Evolutionary conservation across 78 protist genomes (phyloP).

Genomic region (Anaeramoeba flamelloides): DNA sequence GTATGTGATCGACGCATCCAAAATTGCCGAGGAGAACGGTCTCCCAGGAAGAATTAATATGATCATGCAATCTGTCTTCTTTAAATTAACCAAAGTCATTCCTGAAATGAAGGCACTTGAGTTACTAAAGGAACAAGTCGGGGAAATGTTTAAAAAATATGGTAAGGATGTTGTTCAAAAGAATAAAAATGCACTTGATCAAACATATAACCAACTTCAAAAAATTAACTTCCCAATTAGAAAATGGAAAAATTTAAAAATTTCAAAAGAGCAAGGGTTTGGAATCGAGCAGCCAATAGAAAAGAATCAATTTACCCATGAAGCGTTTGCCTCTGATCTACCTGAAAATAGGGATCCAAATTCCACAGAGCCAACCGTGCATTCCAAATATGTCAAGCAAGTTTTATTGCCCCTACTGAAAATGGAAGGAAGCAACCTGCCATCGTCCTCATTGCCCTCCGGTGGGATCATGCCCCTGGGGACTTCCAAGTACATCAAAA

Average conservation of each 20-base stretch:
- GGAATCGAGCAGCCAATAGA: too few species aligned
- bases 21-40: conserved; percentile 25
- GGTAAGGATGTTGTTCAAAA: conserved; percentile 35
- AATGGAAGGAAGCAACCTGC: background rate
- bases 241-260: too few species aligned
- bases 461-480: background rate
- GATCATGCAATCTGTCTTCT: conserved; percentile 52
- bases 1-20: conserved; percentile 39
- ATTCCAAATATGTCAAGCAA: background rate
- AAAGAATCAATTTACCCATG: too few species aligned
- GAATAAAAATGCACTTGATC: conserved; percentile 31
- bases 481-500: background rate
- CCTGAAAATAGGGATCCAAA: background rate
- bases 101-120: conserved; percentile 36
- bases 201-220: conserved; percentile 5
- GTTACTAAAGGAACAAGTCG: conserved; percentile 26
- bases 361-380: background rate
- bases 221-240: conserved; percentile 10
- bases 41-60: conserved; percentile 33
- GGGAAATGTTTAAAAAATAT: conserved; percentile 25
- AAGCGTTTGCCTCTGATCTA: background rate
- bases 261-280: too few species aligned
- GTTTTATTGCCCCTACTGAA: background rate
- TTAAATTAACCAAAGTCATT: conserved; percentile 29
- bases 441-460: background rate